phyloP scores from a whole-genome alignment of 2,329 filamentous ascomycete genomes.

The Colletotrichum nymphaeae region DNA sequence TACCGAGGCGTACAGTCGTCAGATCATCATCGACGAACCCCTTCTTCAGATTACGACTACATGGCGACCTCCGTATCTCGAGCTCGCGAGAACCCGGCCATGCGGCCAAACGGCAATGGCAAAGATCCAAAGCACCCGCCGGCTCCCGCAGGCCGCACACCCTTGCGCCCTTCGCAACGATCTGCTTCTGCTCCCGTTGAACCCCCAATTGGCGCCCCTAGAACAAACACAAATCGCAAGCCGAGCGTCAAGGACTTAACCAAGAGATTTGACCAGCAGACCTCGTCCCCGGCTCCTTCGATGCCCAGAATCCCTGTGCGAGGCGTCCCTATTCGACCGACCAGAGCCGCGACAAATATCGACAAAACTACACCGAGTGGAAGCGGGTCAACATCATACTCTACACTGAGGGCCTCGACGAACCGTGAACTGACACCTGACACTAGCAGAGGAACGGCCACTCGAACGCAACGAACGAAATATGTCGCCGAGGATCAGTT shows the following conservation, averaged over 20 bases:
- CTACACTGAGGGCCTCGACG: slow-evolving; percentile 51
- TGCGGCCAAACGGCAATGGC: slow-evolving; percentile 63
- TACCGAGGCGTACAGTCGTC: slow-evolving; percentile 54
- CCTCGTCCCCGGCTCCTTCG: slow-evolving; percentile 44
- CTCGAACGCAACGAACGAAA: slow-evolving; percentile 55
- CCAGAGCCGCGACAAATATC: slow-evolving; percentile 47
- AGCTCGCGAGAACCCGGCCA: slow-evolving; percentile 52
- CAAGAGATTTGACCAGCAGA: slow-evolving; percentile 78
- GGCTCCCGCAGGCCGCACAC: slow-evolving; percentile 51
- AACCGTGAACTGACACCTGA: slow-evolving; percentile 46
- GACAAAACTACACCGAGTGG: slow-evolving; percentile 34
- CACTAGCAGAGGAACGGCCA: slow-evolving; percentile 22
- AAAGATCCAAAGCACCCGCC: slow-evolving; percentile 60
- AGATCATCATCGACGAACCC: slow-evolving; percentile 41
- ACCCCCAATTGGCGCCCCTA: slow-evolving; percentile 49
- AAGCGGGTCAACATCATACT: slow-evolving; percentile 51
- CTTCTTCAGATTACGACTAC: slow-evolving; percentile 43
- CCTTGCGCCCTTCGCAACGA: slow-evolving; percentile 57
- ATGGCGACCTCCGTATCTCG: slow-evolving; percentile 52
- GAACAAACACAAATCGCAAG: slow-evolving; percentile 52
- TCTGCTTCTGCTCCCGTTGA: slow-evolving; percentile 69
- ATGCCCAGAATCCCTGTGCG: slow-evolving; percentile 50
- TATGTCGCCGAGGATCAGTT: slow-evolving; percentile 62
- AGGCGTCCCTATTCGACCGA: slow-evolving; percentile 50
- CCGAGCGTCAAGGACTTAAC: slow-evolving; percentile 85